Evolutionary conservation across 1,284 basidiomycete species (phyloP).

Genomic region (Stygiomarasmius scandens): DNA sequence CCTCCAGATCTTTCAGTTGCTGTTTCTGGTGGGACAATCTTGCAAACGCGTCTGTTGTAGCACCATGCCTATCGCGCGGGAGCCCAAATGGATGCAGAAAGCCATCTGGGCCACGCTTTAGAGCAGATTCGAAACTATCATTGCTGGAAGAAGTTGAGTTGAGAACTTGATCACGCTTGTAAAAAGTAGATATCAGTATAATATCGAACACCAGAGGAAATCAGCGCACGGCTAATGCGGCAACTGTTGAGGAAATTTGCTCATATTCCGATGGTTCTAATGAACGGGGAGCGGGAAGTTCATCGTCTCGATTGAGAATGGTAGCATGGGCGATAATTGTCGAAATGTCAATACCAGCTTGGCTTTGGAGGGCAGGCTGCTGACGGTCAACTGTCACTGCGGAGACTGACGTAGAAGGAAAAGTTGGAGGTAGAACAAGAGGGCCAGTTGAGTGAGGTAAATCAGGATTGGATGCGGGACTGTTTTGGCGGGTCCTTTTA

Average conservation of each 20-base stretch:
- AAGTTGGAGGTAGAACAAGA: too few relatives aligned
- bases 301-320: background rate
- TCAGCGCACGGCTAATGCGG: background rate
- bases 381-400: background rate
- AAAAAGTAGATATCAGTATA: too few relatives aligned
- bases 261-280: background rate
- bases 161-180: background rate
- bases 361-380: too few relatives aligned
- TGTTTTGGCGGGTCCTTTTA: too few relatives aligned
- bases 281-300: background rate
- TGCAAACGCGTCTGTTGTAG: background rate
- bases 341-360: background rate
- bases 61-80: background rate
- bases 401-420: background rate
- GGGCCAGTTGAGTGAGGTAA: too few relatives aligned
- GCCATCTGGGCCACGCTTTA: background rate
- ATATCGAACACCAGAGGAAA: too few relatives aligned
- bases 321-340: background rate
- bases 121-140: background rate
- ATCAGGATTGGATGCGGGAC: too few relatives aligned
- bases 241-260: background rate
- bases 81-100: background rate
- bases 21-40: background rate
- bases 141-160: background rate
- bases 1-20: background rate